These are phyloP conservation scores for Corymbia maculata DNA, from an alignment of 345 rosid genomes.

Conservation along the genomic window DNA sequence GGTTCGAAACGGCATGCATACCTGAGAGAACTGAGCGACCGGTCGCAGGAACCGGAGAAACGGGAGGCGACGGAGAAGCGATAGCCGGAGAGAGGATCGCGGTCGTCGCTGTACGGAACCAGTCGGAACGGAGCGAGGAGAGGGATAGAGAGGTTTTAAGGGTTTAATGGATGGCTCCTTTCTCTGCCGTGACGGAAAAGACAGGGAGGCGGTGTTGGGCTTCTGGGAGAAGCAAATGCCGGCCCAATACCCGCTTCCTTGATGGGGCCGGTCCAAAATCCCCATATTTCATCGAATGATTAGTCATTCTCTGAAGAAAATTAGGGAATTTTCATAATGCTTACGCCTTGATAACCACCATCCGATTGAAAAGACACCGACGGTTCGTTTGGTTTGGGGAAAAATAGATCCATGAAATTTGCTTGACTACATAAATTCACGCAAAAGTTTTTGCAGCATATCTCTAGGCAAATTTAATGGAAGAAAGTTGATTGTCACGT, in stretches of 20 bases:
- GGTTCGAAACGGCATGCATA: background rate
- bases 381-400: background rate
- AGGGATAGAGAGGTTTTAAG: background rate
- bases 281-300: background rate
- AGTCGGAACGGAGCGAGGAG: background rate
- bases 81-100: background rate
- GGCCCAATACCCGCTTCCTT: background rate
- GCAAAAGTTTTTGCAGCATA: background rate
- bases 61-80: background rate
- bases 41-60: background rate
- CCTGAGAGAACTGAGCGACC: background rate
- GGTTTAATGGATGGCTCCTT: background rate
- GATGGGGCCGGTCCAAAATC: background rate
- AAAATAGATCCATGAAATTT: background rate
- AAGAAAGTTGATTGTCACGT: background rate
- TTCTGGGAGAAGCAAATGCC: background rate
- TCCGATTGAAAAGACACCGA: background rate
- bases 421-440: background rate
- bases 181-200: background rate
- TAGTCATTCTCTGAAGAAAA: background rate
- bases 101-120: background rate
- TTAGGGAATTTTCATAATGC: background rate
- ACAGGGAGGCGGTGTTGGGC: background rate
- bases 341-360: background rate
- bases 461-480: background rate